Conservation (phyloP, 108 stramenopile genomes). For the Parmales sp. region DNA sequence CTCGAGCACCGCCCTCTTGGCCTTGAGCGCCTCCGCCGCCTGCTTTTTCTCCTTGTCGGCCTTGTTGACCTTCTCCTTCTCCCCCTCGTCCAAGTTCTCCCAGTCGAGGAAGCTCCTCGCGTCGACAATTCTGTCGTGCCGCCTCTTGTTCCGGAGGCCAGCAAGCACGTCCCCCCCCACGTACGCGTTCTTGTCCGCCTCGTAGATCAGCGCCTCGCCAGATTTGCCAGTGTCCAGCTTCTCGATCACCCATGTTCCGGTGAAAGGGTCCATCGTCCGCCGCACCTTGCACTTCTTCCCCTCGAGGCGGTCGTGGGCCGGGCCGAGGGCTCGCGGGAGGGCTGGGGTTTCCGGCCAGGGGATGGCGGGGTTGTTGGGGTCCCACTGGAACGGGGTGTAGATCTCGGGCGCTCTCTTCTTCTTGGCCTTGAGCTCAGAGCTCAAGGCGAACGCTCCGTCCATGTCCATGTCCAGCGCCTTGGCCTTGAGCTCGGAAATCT, state of each 20-base stretch:
- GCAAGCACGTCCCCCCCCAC: background rate
- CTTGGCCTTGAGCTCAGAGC: background rate
- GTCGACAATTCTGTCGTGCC: background rate
- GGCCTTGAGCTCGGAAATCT: background rate
- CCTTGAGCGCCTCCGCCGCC: background rate
- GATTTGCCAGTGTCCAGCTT: background rate
- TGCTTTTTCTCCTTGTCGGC: background rate
- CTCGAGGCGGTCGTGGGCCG: background rate
- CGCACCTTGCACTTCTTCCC: background rate
- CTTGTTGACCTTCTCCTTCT: background rate
- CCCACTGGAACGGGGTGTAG: background rate
- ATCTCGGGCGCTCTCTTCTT: background rate
- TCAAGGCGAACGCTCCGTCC: background rate
- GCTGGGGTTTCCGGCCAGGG: background rate
- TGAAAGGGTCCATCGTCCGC: background rate
- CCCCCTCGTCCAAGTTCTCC: background rate
- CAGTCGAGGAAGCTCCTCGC: background rate
- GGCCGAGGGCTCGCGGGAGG: background rate
- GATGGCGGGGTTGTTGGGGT: slow-evolving; percentile 7
- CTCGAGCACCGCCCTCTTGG: background rate
- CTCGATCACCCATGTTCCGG: background rate
- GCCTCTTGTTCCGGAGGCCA: background rate
- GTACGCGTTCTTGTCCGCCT: background rate
- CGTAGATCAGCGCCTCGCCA: background rate
- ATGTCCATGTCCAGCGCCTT: background rate